Conservation (phyloP, 2,329 filamentous ascomycete species). For the Lachnellula arida region DNA sequence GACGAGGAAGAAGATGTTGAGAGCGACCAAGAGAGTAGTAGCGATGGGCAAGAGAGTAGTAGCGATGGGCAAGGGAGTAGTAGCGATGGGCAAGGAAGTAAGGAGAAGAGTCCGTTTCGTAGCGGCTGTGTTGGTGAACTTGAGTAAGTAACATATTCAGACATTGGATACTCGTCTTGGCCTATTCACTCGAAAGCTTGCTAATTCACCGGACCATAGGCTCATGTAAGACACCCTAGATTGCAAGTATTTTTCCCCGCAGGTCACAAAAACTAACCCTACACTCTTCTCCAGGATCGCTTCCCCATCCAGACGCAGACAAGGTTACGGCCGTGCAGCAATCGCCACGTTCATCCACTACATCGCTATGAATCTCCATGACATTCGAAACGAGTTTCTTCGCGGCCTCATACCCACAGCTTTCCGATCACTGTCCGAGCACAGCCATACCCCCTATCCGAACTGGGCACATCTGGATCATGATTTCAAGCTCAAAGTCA, state of each 20-base stretch:
- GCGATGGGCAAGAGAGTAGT: constrained; percentile 2
- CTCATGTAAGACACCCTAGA: too few species aligned
- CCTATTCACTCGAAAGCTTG: too few species aligned
- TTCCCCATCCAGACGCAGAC: constrained; percentile 47
- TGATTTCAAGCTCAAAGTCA: constrained; percentile 49
- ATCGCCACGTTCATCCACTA: constrained; percentile 68
- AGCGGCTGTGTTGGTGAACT: constrained; percentile 59
- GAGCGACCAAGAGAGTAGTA: too few species aligned
- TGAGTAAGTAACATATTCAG: constrained; percentile 39
- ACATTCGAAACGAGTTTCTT: neutral
- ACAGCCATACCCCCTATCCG: constrained; percentile 35
- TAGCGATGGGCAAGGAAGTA: too few species aligned
- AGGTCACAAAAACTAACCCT: too few species aligned
- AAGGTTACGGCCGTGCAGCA: constrained; percentile 61
- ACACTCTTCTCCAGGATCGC: constrained; percentile 47
- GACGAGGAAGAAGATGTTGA: constrained; percentile 36
- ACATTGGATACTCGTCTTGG: too few species aligned
- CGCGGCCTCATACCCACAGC: neutral
- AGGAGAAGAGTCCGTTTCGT: neutral
- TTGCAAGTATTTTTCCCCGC: too few species aligned
- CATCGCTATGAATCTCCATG: constrained; percentile 48
- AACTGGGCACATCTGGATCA: constrained; percentile 33
- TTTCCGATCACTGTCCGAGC: neutral
- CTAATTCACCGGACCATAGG: too few species aligned
- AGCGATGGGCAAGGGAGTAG: too few species aligned